These are phyloP conservation scores for Mycena polygramma DNA, from an alignment of 768 basidiomycete genomes.

Conservation along the genomic window DNA sequence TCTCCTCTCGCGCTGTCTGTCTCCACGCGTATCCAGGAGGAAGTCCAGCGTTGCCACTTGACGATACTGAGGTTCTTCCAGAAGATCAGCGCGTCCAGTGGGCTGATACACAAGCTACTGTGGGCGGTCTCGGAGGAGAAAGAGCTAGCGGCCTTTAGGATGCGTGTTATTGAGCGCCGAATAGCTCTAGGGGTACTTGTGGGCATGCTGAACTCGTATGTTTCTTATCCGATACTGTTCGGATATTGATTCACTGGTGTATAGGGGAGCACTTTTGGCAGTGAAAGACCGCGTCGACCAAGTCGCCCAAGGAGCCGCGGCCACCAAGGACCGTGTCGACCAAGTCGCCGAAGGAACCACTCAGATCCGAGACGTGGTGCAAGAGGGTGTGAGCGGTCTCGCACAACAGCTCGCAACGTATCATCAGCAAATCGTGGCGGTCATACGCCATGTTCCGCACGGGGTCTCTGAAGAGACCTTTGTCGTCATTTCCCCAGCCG, in stretches of 20 bases:
- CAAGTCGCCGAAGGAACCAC: not conserved
- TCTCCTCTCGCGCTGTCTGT: not conserved
- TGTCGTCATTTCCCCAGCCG: constrained; percentile 1
- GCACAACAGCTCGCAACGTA: constrained; percentile 1
- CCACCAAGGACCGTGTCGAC: too few species aligned
- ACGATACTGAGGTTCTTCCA: not conserved
- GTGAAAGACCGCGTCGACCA: not conserved
- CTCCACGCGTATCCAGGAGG: not conserved
- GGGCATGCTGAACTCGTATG: constrained; percentile 15
- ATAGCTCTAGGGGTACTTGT: not conserved
- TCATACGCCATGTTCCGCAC: not conserved
- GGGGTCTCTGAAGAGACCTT: constrained; percentile 4
- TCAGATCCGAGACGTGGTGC: not conserved
- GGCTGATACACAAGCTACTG: not conserved
- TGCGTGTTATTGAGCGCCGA: constrained; percentile 4
- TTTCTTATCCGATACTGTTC: not conserved
- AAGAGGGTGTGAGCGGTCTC: too few species aligned
- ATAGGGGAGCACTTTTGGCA: constrained; percentile 5
- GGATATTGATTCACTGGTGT: too few species aligned
- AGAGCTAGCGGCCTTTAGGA: not conserved
- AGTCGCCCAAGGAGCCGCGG: too few species aligned
- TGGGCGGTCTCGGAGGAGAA: constrained; percentile 8
- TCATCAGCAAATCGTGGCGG: not conserved
- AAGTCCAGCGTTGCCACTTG: constrained; percentile 2
- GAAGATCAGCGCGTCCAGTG: not conserved